These are phyloP conservation scores for Paramecium octaurelia DNA, from an alignment of 73 alveolate species.

Conservation along the genomic window DNA sequence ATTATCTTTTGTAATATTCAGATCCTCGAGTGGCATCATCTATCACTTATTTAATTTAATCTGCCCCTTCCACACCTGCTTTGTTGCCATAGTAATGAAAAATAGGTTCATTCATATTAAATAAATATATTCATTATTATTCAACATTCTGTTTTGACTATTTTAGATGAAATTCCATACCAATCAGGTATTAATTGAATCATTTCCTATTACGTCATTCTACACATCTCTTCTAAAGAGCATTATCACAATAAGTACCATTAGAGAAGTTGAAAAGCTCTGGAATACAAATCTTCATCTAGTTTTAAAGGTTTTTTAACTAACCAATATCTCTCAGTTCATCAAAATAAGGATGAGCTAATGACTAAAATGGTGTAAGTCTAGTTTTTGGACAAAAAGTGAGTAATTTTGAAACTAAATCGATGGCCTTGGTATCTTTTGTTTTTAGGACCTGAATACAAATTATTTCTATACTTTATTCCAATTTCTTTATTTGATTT, in stretches of 20 bases:
- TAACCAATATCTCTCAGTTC: slow-evolving; percentile 70
- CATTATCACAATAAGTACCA: neutral
- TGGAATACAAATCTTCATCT: neutral
- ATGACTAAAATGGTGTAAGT: slow-evolving; percentile 66
- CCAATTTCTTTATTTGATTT: slow-evolving; percentile 54
- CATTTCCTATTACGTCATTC: neutral
- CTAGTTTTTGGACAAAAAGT: slow-evolving; percentile 73
- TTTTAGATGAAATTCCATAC: neutral
- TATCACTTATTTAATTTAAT: slow-evolving; percentile 66
- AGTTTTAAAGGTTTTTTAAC: neutral
- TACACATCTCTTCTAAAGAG: neutral
- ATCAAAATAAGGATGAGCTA: slow-evolving; percentile 77
- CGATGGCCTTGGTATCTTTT: slow-evolving; percentile 65
- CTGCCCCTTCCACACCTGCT: slow-evolving; percentile 89
- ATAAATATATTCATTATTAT: slow-evolving; percentile 2
- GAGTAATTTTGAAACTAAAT: slow-evolving; percentile 68
- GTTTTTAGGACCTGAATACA: slow-evolving; percentile 41
- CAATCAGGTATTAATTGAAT: slow-evolving; percentile 44
- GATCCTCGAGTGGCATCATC: slow-evolving; percentile 82
- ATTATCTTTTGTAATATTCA: slow-evolving; percentile 70
- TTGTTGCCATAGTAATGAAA: slow-evolving; percentile 64
- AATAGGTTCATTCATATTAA: neutral
- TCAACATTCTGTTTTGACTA: slow-evolving; percentile 5
- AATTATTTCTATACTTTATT: neutral
- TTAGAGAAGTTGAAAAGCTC: slow-evolving; percentile 28